phyloP scores from a whole-genome alignment of 108 stramenopile genomes.

The Nitzschia palea region DNA sequence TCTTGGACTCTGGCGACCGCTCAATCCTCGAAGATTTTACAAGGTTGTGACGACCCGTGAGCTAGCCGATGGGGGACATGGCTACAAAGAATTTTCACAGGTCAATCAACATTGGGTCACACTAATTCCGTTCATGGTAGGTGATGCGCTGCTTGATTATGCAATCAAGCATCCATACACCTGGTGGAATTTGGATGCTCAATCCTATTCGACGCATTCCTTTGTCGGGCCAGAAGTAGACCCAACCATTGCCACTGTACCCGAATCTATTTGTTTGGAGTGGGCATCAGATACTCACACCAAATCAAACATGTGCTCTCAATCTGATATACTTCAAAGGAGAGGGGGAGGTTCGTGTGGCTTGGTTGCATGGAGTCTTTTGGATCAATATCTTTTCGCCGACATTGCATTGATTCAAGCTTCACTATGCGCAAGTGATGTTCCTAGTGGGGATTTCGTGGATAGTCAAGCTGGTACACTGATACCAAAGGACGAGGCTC shows the following conservation, averaged over 20 bases:
- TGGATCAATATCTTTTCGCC: conserved; percentile 27
- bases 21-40: conserved; percentile 42
- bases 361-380: conserved; percentile 42
- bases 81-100: conserved; percentile 42
- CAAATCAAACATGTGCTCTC: conserved; percentile 1
- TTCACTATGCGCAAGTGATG: conserved; percentile 34
- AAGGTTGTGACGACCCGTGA: conserved; percentile 49
- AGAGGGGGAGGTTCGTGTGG: conserved; percentile 46
- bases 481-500: conserved; percentile 2
- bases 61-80: conserved; percentile 38
- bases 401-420: conserved; percentile 49
- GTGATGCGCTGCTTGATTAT: conserved; percentile 57
- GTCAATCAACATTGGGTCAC: conserved; percentile 30
- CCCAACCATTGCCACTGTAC: conserved; percentile 17
- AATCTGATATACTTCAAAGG: not conserved
- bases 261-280: conserved; percentile 10
- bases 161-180: not conserved
- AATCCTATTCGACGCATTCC: conserved; percentile 37
- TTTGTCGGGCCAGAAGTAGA: conserved; percentile 11
- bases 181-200: conserved; percentile 14
- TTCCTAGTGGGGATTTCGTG: conserved; percentile 25
- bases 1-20: conserved; percentile 30
- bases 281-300: not conserved
- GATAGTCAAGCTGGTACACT: conserved; percentile 24
- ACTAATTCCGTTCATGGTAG: conserved; percentile 30